These are phyloP conservation scores for Tephrocybe sp. DNA, from an alignment of 768 basidiomycete genomes.

Conservation along the genomic window DNA sequence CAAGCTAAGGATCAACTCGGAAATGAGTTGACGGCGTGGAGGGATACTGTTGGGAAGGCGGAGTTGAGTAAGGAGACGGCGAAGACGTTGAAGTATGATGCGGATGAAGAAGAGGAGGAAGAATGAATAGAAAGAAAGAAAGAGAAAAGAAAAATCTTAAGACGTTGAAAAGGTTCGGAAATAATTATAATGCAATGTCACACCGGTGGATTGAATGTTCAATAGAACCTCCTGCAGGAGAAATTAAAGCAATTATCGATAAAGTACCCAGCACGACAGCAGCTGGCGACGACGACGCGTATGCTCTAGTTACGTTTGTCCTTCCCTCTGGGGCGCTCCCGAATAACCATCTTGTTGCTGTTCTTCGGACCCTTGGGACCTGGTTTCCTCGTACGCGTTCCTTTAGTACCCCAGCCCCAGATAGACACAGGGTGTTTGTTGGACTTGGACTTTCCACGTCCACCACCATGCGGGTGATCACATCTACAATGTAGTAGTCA, in stretches of 20 bases:
- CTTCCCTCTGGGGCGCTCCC: constrained; percentile 78
- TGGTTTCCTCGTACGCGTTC: constrained; percentile 88
- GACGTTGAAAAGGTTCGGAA: constrained; percentile 6
- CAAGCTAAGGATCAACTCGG: constrained; percentile 56
- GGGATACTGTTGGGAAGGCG: constrained; percentile 64
- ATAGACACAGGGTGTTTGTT: constrained; percentile 91
- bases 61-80: constrained; percentile 61
- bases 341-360: constrained; percentile 55
- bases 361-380: constrained; percentile 89
- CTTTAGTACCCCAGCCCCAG: constrained; percentile 93
- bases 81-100: constrained; percentile 35
- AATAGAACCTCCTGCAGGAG: neutral
- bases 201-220: neutral
- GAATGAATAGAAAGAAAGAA: constrained; percentile 33
- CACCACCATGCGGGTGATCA: constrained; percentile 96
- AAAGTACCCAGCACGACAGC: constrained; percentile 10
- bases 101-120: constrained; percentile 45
- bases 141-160: neutral
- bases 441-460: constrained; percentile 96
- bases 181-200: constrained; percentile 4
- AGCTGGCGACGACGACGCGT: neutral
- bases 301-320: constrained; percentile 40
- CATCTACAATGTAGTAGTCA: constrained; percentile 38
- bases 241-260: constrained; percentile 8
- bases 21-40: constrained; percentile 70